phyloP scores from a whole-genome alignment of 2,329 filamentous ascomycete genomes.

The Botryotinia globosa region DNA sequence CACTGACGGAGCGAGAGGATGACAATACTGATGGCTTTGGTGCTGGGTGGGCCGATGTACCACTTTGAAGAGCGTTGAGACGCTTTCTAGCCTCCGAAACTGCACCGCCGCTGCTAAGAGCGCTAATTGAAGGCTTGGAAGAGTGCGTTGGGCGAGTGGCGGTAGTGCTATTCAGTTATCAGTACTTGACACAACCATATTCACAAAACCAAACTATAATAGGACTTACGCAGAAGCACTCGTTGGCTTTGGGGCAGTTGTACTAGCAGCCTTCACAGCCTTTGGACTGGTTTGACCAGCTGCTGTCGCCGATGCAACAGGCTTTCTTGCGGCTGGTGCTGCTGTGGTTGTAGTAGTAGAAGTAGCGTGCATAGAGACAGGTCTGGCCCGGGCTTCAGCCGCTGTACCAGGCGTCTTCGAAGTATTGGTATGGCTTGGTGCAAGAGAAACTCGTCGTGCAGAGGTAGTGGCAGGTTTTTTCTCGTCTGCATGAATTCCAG shows the following conservation, averaged over 20 bases:
- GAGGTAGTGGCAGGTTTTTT: slow-evolving; percentile 32
- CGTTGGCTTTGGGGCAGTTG: slow-evolving; percentile 36
- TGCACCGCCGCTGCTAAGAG: slow-evolving; percentile 35
- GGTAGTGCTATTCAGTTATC: slow-evolving; percentile 36
- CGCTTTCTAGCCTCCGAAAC: slow-evolving; percentile 56
- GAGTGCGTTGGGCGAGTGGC: slow-evolving; percentile 37
- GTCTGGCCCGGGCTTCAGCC: slow-evolving; percentile 34
- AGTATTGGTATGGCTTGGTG: slow-evolving; percentile 31
- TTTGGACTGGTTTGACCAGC: slow-evolving; percentile 39
- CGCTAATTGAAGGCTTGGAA: slow-evolving; percentile 38
- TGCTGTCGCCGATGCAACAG: slow-evolving; percentile 23
- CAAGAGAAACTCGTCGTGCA: slow-evolving; percentile 36
- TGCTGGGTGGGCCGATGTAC: slow-evolving; percentile 36
- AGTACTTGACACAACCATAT: neutral
- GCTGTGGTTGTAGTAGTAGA: slow-evolving; percentile 25
- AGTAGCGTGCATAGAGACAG: slow-evolving; percentile 14
- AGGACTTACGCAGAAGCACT: slow-evolving; percentile 30
- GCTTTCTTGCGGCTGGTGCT: slow-evolving; percentile 37
- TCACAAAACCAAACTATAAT: neutral
- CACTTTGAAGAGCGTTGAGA: slow-evolving; percentile 48
- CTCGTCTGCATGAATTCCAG: slow-evolving; percentile 37
- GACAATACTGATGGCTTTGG: slow-evolving; percentile 37
- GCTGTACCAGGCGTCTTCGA: slow-evolving; percentile 31
- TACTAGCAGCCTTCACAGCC: slow-evolving; percentile 41
- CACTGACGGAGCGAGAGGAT: slow-evolving; percentile 41